These are phyloP conservation scores for Scleromitrula shiraiana DNA, from an alignment of 2,329 filamentous ascomycete species.

Conservation along the genomic window DNA sequence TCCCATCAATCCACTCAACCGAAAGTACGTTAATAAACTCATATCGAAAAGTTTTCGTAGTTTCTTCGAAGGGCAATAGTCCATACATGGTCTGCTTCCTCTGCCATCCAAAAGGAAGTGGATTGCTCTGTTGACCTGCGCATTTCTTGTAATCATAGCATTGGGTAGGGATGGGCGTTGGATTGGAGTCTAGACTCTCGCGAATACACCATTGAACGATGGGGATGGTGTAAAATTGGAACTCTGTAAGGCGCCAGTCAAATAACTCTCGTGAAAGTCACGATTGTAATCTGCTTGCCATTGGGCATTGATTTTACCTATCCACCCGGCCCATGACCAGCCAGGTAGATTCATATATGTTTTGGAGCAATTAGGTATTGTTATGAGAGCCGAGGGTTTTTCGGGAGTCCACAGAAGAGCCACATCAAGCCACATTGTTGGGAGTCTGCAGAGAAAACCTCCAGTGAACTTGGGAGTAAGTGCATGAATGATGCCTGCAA, in stretches of 20 bases:
- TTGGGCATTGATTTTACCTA: no score
- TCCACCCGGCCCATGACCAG: conserved; percentile 22
- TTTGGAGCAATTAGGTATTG: no score
- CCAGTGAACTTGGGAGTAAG: conserved; percentile 12
- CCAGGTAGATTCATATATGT: not conserved
- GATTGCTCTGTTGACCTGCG: not conserved
- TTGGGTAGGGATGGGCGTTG: not conserved
- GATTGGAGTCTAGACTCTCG: not conserved
- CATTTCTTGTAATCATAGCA: not conserved
- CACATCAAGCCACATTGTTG: conserved; percentile 16
- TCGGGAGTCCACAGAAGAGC: conserved; percentile 16
- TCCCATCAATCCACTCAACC: conserved; percentile 13
- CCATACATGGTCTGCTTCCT: no score
- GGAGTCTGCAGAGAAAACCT: conserved; percentile 18
- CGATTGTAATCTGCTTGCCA: no score
- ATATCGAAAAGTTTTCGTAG: no score
- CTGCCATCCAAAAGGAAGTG: not conserved
- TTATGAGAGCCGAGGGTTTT: no score
- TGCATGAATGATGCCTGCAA: conserved; percentile 11
- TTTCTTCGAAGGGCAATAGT: no score
- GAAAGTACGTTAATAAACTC: conserved; percentile 15
- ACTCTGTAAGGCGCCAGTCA: not conserved
- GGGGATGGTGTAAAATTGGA: not conserved
- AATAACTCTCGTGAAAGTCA: no score
- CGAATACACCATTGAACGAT: not conserved